A percentile compares a stretch with the other conserved stretches of the same genome.
Conservation (phyloP, 371 early-diverging fungal species). For the Chytridiales sp. region DNA sequence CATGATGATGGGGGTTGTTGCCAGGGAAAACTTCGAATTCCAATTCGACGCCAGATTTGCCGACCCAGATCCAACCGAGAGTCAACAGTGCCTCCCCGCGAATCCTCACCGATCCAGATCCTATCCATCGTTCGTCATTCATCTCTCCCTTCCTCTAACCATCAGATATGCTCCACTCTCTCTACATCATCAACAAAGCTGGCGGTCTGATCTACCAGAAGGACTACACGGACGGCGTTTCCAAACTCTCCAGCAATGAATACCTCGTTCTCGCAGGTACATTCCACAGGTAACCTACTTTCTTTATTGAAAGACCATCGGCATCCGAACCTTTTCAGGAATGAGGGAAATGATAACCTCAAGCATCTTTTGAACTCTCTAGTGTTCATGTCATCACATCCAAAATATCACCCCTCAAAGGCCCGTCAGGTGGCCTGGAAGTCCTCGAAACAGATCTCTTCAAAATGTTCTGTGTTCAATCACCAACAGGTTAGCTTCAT, state of each 20-base stretch:
- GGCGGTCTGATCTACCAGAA: slow-evolving; percentile 94
- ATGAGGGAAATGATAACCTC: not conserved
- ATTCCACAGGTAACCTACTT: slow-evolving; percentile 79
- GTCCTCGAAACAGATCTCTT: slow-evolving; percentile 88
- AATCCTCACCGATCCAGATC: too few species aligned
- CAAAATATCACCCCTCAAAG: slow-evolving; percentile 80
- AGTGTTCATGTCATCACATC: slow-evolving; percentile 96
- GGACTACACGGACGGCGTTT: slow-evolving; percentile 80
- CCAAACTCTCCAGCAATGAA: slow-evolving; percentile 88
- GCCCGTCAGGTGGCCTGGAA: slow-evolving; percentile 83
- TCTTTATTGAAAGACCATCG: not conserved
- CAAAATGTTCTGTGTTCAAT: slow-evolving; percentile 88
- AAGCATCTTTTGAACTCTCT: not conserved
- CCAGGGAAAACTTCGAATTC: too few species aligned
- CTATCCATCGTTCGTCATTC: too few species aligned
- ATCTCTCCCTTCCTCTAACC: too few species aligned
- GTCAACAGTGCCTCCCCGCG: too few species aligned
- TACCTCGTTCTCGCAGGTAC: slow-evolving; percentile 96
- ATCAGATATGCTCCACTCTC: slow-evolving; percentile 77
- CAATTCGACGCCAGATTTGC: too few species aligned
- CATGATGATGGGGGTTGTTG: too few species aligned
- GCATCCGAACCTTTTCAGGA: not conserved
- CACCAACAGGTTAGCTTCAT: slow-evolving; percentile 75
- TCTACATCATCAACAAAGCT: slow-evolving; percentile 95
- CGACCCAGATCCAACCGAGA: too few species aligned